Percentiles rank a stretch among this genome's conserved stretches.
Evolutionary conservation across 192 early-diverging fungal genomes (phyloP).

Genomic region (Coemansia sp.): DNA sequence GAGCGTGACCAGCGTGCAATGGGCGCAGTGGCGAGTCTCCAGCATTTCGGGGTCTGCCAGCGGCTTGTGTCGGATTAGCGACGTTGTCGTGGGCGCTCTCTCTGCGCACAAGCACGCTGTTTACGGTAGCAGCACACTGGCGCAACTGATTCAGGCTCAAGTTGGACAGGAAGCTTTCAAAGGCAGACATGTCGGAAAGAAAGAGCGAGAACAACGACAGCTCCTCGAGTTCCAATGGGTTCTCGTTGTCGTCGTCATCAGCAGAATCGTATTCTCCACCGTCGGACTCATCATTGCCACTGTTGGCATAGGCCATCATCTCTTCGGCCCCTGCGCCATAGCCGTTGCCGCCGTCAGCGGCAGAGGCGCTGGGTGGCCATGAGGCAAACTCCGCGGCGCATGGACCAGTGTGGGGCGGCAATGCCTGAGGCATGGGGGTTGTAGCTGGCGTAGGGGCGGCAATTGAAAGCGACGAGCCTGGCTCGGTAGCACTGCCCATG

Average conservation of each 20-base stretch:
- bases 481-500: not conserved
- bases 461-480: not conserved
- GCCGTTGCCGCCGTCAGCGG: not conserved
- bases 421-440: slow-evolving; percentile 2
- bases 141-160: slow-evolving; percentile 46
- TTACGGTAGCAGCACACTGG: slow-evolving; percentile 47
- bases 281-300: not conserved
- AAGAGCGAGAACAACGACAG: slow-evolving; percentile 45
- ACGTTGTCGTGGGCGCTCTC: slow-evolving; percentile 12
- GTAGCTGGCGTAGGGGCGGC: slow-evolving; percentile 20
- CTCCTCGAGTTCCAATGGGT: slow-evolving; percentile 41
- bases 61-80: not conserved
- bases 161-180: slow-evolving; percentile 36
- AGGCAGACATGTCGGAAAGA: slow-evolving; percentile 33
- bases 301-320: not conserved
- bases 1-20: too few species aligned
- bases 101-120: slow-evolving; percentile 36
- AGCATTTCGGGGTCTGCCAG: too few species aligned
- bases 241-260: slow-evolving; percentile 10
- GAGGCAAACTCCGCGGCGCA: slow-evolving; percentile 8
- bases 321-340: too few species aligned
- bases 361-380: not conserved
- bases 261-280: not conserved
- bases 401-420: not conserved
- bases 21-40: too few species aligned